These are phyloP conservation scores for Sequoiadendron giganteum DNA, from an alignment of 75 land plant species.

Conservation along the genomic window DNA sequence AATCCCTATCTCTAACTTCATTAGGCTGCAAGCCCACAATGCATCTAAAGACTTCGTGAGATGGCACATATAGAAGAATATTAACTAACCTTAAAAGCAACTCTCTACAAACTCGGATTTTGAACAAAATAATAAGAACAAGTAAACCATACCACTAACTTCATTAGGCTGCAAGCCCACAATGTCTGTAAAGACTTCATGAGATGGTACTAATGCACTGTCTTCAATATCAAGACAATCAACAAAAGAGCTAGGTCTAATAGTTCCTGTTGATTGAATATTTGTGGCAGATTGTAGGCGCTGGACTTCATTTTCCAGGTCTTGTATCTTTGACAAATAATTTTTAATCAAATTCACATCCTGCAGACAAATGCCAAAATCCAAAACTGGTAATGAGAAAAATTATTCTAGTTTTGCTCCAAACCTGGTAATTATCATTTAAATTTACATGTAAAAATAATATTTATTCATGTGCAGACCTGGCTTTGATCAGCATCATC, in stretches of 20 bases:
- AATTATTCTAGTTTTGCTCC: background rate
- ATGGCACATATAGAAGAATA: background rate
- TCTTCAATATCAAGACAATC: conserved; percentile 41
- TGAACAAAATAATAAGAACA: background rate
- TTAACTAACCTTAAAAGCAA: background rate
- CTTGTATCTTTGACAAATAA: conserved; percentile 59
- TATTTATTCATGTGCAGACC: conserved; percentile 28
- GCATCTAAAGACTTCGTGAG: background rate
- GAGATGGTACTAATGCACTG: conserved; percentile 17
- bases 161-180: conserved; percentile 1
- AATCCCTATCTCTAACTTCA: conserved; percentile 3
- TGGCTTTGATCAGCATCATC: conserved; percentile 36
- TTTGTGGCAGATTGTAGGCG: conserved; percentile 8
- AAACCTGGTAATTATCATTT: background rate
- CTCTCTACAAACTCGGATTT: background rate
- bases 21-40: conserved; percentile 2
- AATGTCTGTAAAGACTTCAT: conserved; percentile 7
- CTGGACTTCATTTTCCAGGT: conserved; percentile 55
- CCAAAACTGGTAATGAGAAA: too few species aligned
- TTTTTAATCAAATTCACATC: conserved; percentile 43
- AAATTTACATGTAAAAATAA: background rate
- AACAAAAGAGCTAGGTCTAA: conserved; percentile 10
- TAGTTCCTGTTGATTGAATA: conserved; percentile 7
- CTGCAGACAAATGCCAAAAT: conserved; percentile 25
- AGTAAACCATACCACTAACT: conserved; percentile 3